These are phyloP conservation scores for Apiospora arundinis DNA, from an alignment of 2,329 filamentous ascomycete species.

Conservation along the genomic window DNA sequence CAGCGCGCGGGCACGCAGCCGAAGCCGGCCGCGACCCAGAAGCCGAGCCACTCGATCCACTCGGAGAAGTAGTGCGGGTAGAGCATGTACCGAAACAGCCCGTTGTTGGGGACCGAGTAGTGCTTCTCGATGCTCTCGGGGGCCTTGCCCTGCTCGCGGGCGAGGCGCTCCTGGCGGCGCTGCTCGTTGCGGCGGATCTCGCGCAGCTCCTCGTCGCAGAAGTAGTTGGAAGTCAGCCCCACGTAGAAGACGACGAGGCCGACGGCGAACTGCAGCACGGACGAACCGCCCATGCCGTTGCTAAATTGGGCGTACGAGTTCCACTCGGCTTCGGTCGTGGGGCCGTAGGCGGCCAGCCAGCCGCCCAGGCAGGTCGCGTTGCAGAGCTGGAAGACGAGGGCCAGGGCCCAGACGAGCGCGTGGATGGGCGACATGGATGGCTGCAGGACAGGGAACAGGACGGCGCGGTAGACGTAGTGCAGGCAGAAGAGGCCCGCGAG, in stretches of 20 bases:
- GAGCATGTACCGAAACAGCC: slow-evolving; percentile 81
- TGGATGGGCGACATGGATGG: slow-evolving; percentile 95
- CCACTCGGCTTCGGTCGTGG: slow-evolving; percentile 63
- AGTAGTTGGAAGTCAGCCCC: slow-evolving; percentile 81
- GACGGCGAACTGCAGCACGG: slow-evolving; percentile 55
- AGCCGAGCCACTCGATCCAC: slow-evolving; percentile 96
- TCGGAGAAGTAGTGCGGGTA: slow-evolving; percentile 96
- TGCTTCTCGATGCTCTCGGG: slow-evolving; percentile 71
- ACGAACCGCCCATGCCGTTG: slow-evolving; percentile 44
- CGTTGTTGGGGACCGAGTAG: slow-evolving; percentile 84
- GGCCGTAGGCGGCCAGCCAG: slow-evolving; percentile 84
- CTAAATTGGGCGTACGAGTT: slow-evolving; percentile 24
- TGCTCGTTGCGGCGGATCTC: slow-evolving; percentile 79
- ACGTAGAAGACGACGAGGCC: slow-evolving; percentile 79
- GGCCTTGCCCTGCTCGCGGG: slow-evolving; percentile 39
- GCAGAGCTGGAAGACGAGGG: slow-evolving; percentile 75
- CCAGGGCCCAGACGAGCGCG: slow-evolving; percentile 67
- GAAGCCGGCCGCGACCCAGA: slow-evolving; percentile 76
- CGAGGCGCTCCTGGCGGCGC: slow-evolving; percentile 58
- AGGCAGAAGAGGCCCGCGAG: slow-evolving; percentile 76
- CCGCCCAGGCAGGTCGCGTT: slow-evolving; percentile 81
- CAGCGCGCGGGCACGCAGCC: slow-evolving; percentile 75
- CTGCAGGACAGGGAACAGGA: slow-evolving; percentile 81
- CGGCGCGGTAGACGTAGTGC: slow-evolving; percentile 90
- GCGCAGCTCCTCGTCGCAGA: slow-evolving; percentile 87